Evolutionary conservation across 345 rosid species (phyloP), one percentile per base, ranked within the genome.

Genomic region (Syzygium aromaticum): DNA sequence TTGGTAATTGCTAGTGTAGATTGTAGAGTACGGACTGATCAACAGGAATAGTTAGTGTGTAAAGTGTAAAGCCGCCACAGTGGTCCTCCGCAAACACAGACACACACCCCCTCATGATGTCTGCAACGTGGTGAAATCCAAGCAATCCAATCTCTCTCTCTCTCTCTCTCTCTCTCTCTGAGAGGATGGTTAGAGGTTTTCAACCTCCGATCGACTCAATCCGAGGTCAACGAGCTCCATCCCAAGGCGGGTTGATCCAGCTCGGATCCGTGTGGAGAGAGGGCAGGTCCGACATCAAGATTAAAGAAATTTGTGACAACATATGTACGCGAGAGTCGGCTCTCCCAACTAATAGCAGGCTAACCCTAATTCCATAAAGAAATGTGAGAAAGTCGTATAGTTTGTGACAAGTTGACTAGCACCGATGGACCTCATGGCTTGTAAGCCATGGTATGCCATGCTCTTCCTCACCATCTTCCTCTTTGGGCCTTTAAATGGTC

Each of bases 71-170:
- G 86, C 43, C 52, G 30, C 86, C 51, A 11, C 23, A 54, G 86
- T 85, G 86, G 86, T 85, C 86, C 86, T 28, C 51, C 27, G 0
- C 33, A 86, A 53, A 85, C 54, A 40, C 46, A 43, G 46, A 43
- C 77, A 64, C 77, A 73, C 25, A 17, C 80, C 23, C 49, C 57
- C 51, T 52, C 43, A 77, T 77, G n/a, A 86, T 86, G 67, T 86
- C 88, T 64, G 91, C 88, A 90, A 89, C 92, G 94, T 88, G 94
- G 91, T 94, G 96, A 96, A 95, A 93, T 88, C 96, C 97, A 93
- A 93, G 98, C 95, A 92, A 92, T 93, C 93, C 90, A 19, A 7
- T 52, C 23, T 4, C 80, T 33, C 13, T 67, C 46, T 14, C 63
- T 25, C n/a, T 57, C 33, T 61, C 73, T 63, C 6, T 63, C 11